Evolutionary conservation across 1,284 basidiomycete genomes (phyloP).

Genomic region (Trichosporon sp.): DNA sequence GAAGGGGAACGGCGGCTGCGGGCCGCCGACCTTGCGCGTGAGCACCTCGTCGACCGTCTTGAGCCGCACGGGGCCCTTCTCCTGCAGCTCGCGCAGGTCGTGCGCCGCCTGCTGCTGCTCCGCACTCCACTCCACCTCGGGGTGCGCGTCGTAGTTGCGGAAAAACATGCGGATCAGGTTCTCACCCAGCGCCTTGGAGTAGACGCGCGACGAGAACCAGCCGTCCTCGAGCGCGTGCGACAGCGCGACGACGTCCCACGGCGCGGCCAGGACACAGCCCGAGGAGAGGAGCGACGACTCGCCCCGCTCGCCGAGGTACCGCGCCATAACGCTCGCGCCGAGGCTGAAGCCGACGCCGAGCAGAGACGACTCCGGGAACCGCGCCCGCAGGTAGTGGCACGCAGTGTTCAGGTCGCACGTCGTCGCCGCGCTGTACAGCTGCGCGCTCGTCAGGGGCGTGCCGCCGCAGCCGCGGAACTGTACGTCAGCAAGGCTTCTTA

Average conservation of each 20-base stretch:
- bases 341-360: constrained; percentile 89
- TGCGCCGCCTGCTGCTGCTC: constrained; percentile 23
- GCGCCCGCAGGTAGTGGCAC: constrained; percentile 66
- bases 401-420: constrained; percentile 83
- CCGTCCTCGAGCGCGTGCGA: constrained; percentile 56
- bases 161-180: constrained; percentile 69
- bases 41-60: constrained; percentile 55
- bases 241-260: constrained; percentile 47
- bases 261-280: constrained; percentile 72
- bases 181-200: constrained; percentile 74
- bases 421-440: constrained; percentile 74
- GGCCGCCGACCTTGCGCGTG: constrained; percentile 71
- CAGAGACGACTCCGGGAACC: constrained; percentile 74
- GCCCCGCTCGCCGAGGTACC: constrained; percentile 85
- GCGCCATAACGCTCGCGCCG: constrained; percentile 86
- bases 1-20: constrained; percentile 67
- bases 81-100: constrained; percentile 23
- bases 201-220: constrained; percentile 65
- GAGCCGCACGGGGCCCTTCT: constrained; percentile 24
- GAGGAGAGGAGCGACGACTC: constrained; percentile 67
- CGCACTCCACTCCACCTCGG: constrained; percentile 14
- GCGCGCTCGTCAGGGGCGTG: constrained; percentile 63
- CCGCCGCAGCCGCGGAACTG: constrained; percentile 84
- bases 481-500: neutral
- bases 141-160: constrained; percentile 55